Evolutionary conservation across 139 green algal species (phyloP).

Genomic region (Chlamydomonas eustigma): DNA sequence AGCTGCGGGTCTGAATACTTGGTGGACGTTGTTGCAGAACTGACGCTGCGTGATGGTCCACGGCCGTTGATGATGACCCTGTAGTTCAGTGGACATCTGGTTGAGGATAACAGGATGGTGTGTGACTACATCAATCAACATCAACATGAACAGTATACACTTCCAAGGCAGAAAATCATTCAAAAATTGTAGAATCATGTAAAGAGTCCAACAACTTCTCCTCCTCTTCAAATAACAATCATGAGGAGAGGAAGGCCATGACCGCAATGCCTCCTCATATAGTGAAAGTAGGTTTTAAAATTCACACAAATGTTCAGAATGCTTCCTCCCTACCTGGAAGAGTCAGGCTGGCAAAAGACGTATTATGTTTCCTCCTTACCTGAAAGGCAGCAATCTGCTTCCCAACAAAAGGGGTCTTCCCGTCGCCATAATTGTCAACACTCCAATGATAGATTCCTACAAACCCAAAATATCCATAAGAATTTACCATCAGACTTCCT

Average conservation of each 20-base stretch:
- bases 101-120: too few species aligned
- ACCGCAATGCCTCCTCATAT: too few species aligned
- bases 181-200: too few species aligned
- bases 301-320: too few species aligned
- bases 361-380: background rate
- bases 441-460: constrained; percentile 84
- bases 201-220: background rate
- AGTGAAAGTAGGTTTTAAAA: too few species aligned
- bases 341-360: too few species aligned
- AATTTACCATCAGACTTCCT: background rate
- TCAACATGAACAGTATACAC: too few species aligned
- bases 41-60: constrained; percentile 98
- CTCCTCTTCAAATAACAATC: too few species aligned
- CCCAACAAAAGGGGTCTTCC: constrained; percentile 85
- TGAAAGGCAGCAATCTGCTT: constrained; percentile 89
- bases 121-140: too few species aligned
- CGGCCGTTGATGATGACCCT: constrained; percentile 89
- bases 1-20: constrained; percentile 53
- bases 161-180: too few species aligned
- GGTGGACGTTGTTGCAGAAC: constrained; percentile 95
- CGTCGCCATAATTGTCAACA: constrained; percentile 94
- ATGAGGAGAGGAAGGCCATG: too few species aligned
- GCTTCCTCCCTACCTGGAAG: too few species aligned
- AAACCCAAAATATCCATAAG: background rate
- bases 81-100: constrained; percentile 17